Base-by-base conservation (phyloP, 495 filamentous ascomycete genomes). In the Talaromyces thailandensis region DNA sequence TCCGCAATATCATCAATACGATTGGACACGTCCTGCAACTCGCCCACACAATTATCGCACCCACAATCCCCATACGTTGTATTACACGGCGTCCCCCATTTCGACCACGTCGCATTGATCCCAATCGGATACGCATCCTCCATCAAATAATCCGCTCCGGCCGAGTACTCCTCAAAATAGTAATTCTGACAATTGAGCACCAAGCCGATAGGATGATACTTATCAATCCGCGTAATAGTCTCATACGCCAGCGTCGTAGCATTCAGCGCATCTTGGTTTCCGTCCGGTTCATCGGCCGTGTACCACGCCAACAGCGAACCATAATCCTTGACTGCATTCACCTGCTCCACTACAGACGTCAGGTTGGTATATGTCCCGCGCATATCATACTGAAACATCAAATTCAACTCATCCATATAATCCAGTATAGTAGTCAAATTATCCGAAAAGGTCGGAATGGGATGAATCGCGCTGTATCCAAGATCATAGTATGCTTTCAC, bases 101-200 rank as follows among this genome's bases (percentile, higher is more conserved):
- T 63, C 6, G 68, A 73, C 65, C 66, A 76, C 8, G 64, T 63
- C 1, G 66, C 65, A 63, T 87, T 85, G 52, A 81, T 80, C 14
- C 75, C 83, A 62, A 88, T 77, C 0, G 86, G 85, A 66, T 89
- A 88, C 1, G 78, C 75, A 65, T 88, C 85, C 28, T 78, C 73
- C 76, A 88, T 83, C 37, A 89, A 66, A 63, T 88, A 82, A 65
- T 88, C 84, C 0, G 82, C 82, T 14, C 81, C 80, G 2, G 72
- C 61, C 2, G 76, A 68, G 70, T 89, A 88, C 4, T 79, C 64
- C 6, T 64, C 66, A 66, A 84, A 89, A 69, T 84, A 79, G 71
- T 84, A 88, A 66, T 88, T 84, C 35, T 82, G 75, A 76, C 86
- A 89, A 70, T 87, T 88, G 14, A 88, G 78, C 0, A 81, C 81